phyloP scores from a whole-genome alignment of 2,329 filamentous ascomycete genomes.

The Venturia nashicola region DNA sequence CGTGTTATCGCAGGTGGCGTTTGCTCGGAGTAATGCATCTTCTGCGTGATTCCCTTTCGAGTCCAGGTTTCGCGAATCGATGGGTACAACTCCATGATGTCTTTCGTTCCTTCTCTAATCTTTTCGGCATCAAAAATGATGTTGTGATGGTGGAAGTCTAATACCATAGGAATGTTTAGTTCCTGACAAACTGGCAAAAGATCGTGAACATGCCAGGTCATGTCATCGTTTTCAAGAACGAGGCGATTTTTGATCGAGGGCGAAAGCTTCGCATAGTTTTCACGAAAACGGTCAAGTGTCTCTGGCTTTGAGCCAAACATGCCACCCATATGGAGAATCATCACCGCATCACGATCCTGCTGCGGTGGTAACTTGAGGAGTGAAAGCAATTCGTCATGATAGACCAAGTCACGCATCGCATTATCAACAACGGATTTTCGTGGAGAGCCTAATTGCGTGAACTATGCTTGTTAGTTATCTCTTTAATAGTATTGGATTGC shows the following conservation, averaged over 20 bases:
- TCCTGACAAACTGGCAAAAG: slow-evolving; percentile 83
- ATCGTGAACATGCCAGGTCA: slow-evolving; percentile 86
- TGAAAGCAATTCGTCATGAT: slow-evolving; percentile 74
- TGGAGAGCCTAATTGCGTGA: slow-evolving; percentile 82
- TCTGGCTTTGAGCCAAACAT: slow-evolving; percentile 76
- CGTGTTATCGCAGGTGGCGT: slow-evolving; percentile 63
- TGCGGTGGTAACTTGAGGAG: slow-evolving; percentile 68
- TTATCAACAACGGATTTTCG: slow-evolving; percentile 63
- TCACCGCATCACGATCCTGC: slow-evolving; percentile 72
- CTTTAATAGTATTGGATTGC: not conserved
- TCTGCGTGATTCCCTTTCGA: slow-evolving; percentile 73
- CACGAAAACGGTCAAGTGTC: slow-evolving; percentile 64
- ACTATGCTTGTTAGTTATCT: slow-evolving; percentile 32
- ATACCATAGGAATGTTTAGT: slow-evolving; percentile 81
- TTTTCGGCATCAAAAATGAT: slow-evolving; percentile 68
- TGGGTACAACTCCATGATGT: slow-evolving; percentile 63
- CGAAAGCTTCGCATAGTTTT: slow-evolving; percentile 58
- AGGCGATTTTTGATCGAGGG: slow-evolving; percentile 64
- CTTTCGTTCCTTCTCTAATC: slow-evolving; percentile 71
- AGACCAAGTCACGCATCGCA: slow-evolving; percentile 70
- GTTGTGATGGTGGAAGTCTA: slow-evolving; percentile 94
- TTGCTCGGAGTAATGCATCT: slow-evolving; percentile 94
- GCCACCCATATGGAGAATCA: slow-evolving; percentile 91
- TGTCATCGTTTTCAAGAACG: slow-evolving; percentile 90
- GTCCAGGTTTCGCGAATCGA: slow-evolving; percentile 77